These are phyloP conservation scores for Prinsepia uniflora DNA, from an alignment of 306 rosid genomes.

Conservation along the genomic window DNA sequence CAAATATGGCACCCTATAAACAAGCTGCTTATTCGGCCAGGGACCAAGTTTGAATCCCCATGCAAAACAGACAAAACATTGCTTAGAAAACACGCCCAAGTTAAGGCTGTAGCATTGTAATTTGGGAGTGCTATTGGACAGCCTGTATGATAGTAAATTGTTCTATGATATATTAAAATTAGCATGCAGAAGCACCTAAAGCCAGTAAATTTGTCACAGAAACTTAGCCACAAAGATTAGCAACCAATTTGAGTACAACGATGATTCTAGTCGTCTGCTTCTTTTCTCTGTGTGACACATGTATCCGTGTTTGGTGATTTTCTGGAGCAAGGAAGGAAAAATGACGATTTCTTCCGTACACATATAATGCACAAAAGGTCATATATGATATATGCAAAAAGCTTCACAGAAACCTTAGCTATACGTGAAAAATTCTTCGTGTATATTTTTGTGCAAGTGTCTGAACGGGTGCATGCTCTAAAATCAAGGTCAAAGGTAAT, in stretches of 20 bases:
- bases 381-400: no score
- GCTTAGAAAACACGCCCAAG: not conserved
- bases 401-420: not conserved
- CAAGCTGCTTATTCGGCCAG: not conserved
- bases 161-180: no score
- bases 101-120: not conserved
- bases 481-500: no score
- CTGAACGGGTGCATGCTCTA: no score
- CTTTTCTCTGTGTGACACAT: no score
- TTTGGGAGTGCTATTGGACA: no score
- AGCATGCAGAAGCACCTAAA: not conserved
- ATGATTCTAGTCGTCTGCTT: not conserved
- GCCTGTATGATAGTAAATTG: not conserved
- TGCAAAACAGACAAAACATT: not conserved
- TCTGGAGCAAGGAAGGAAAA: no score
- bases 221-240: not conserved
- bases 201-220: not conserved
- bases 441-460: not conserved
- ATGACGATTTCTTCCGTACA: no score
- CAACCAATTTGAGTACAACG: no score
- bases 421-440: not conserved
- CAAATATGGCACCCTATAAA: not conserved
- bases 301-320: no score
- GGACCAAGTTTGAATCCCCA: not conserved
- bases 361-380: no score